Base-by-base conservation (phyloP, 2,329 filamentous ascomycete species). In the Colletotrichum graminicola region DNA sequence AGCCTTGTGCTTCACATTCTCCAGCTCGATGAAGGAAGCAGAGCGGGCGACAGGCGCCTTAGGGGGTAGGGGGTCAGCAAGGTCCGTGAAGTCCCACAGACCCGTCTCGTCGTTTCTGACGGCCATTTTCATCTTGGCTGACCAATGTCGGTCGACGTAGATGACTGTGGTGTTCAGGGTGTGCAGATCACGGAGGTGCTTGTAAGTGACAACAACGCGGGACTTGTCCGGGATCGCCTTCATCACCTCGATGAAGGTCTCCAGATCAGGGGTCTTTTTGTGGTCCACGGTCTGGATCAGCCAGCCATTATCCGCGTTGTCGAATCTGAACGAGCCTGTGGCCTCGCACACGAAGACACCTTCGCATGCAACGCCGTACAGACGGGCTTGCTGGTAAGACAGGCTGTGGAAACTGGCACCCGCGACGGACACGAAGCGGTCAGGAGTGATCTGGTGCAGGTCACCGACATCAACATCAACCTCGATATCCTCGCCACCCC, bases 301-400 rank as follows among this genome's bases (percentile, higher is more conserved):
- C 94, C 95, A 98, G 14, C 96, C 96, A 73, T 92, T 95, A 71
- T 97, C 92, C 16, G 93, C 92, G 76, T 91, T 95, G 74, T 98
- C 96, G 74, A 99, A 94, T 62, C 95, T 92, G 86, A 98, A 99
- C 0, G 96, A 97, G 3, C 96, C 96, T 2, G 94, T 93, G 6
- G 95, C 94, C 82, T 99, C 96, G 78, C 95, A 98, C 71, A 98
- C 92, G 79, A 94, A 99, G 23, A 99, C 94, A 43, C 96, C 96
- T 80, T 94, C 92, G 76, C 94, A 93, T 12, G 95, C 91, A 69
- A 99, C 95, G 43, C 95, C 95, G 80, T 98, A 98, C 5, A 98
- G 88, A 12, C 96, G 91, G n/a, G 96, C 94, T 82, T 98, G 95
- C 79, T 99, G 96, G 80, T 99, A 99, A 0, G 97, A 99, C 23